Conservation (phyloP, 306 rosid species). For the Astragalus glycyphyllos region DNA sequence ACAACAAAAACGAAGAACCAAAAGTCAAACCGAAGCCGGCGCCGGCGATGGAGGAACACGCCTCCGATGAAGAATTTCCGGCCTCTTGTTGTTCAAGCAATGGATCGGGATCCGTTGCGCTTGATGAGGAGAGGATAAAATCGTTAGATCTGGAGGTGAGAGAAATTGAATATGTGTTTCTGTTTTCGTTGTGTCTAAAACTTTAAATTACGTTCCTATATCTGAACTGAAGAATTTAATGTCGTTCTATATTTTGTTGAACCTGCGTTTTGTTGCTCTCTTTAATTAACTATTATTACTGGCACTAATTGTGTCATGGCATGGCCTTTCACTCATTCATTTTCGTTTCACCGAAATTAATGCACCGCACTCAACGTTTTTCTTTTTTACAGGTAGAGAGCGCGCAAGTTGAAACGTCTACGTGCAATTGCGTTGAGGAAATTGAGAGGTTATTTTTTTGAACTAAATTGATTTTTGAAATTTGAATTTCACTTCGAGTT, state of each 20-base stretch:
- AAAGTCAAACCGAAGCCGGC: conserved; percentile 28
- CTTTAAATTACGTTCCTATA: neutral
- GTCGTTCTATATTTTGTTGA: conserved; percentile 21
- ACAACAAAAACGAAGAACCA: conserved; percentile 22
- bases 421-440: conserved; percentile 58
- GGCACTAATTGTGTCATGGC: conserved; percentile 9
- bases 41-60: conserved; percentile 36
- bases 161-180: conserved; percentile 13
- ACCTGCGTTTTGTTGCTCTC: conserved; percentile 41
- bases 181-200: conserved; percentile 21
- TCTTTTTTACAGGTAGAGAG: conserved; percentile 63
- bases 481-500: conserved; percentile 26
- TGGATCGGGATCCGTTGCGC: conserved; percentile 46
- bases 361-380: conserved; percentile 40
- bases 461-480: conserved; percentile 14
- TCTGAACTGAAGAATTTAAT: conserved; percentile 37
- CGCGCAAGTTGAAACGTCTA: conserved; percentile 70
- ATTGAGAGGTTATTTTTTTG: conserved; percentile 54
- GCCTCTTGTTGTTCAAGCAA: conserved; percentile 81
- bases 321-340: conserved; percentile 35
- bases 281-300: conserved; percentile 23
- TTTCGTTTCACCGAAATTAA: conserved; percentile 30
- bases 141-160: conserved; percentile 79
- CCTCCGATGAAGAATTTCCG: conserved; percentile 49
- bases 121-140: conserved; percentile 48